Percentiles rank a stretch among this genome's conserved stretches.
phyloP scores from a whole-genome alignment of 495 filamentous ascomycete genomes.

The Podospora australis region DNA sequence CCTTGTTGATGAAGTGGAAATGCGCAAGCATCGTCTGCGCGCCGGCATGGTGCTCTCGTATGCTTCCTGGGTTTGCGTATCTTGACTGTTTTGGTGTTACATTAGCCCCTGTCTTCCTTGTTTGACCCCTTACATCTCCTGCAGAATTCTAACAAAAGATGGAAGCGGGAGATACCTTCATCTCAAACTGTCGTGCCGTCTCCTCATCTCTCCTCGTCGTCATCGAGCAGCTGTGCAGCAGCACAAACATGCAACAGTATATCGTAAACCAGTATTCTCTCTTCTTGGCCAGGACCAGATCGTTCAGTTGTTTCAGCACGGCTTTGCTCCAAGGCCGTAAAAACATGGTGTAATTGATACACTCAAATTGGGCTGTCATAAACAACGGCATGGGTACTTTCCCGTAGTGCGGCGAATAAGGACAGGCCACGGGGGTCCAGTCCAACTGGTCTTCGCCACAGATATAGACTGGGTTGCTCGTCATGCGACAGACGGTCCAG shows the following conservation, averaged over 20 bases:
- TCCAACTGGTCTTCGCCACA: slow-evolving; percentile 19
- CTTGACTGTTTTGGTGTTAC: background rate
- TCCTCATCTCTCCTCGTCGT: slow-evolving; percentile 18
- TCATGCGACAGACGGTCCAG: slow-evolving; percentile 22
- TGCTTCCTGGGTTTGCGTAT: slow-evolving; percentile 20
- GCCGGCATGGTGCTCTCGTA: slow-evolving; percentile 22
- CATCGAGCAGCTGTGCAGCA: slow-evolving; percentile 27
- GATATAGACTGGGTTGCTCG: slow-evolving; percentile 22
- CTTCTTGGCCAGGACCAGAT: slow-evolving; percentile 22
- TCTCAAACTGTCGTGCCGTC: slow-evolving; percentile 17
- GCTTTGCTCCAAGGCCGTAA: slow-evolving; percentile 21
- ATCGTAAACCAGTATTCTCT: slow-evolving; percentile 26
- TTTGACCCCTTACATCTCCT: background rate
- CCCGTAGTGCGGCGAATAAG: slow-evolving; percentile 11
- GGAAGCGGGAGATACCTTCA: slow-evolving; percentile 7
- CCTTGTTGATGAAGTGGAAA: slow-evolving; percentile 41
- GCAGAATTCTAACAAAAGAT: background rate
- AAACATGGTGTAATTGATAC: slow-evolving; percentile 23
- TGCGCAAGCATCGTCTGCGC: slow-evolving; percentile 39
- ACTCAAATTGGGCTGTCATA: slow-evolving; percentile 26
- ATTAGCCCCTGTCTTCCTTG: background rate
- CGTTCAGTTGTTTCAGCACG: slow-evolving; percentile 23
- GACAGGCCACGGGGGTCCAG: slow-evolving; percentile 6
- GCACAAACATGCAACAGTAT: slow-evolving; percentile 21
- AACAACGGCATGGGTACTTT: slow-evolving; percentile 19